Base-by-base conservation (phyloP, 225 moss, liverwort and hornwort genomes). In the Bryum argenteum region DNA sequence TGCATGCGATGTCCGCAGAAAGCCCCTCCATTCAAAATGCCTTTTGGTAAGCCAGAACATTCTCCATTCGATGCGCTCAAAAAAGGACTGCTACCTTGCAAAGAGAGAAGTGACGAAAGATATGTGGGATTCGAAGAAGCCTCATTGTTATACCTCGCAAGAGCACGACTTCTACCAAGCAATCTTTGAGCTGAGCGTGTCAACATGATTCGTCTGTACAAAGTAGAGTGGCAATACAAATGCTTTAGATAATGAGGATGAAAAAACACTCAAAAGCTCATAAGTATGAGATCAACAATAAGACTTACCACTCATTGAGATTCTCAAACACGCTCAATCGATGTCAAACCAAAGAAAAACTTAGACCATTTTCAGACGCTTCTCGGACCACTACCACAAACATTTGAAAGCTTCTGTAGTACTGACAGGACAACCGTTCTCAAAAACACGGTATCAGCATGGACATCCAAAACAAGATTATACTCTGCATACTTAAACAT, bases 201-300 rank as follows among this genome's bases (percentile, higher is more conserved):
- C 72, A 80, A 74, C 86, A 87, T 87, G 72, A 42, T 87, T 70
- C 67, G 54, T 61, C 79, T 82, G 76, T 68, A 22, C 58, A 61
- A 55, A 66, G 18, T 0, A 77, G 67, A 54, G 67, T 54, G 47
- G 60, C 47, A 72, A 58, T 33, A 51, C 54, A 57, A 57, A 20
- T 18, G 60, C n/a, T 41, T 47, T 11, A 28, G 37, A 58, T 13
- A 15, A 64, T 15, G 9, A 10, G 10, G 48, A 65, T 58, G 65
- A 57, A 68, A 59, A 6, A 16, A 20, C 45, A 43, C 10, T 17
- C 58, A 59, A 55, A 48, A 71, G 54, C 26, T 50, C 16, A 65
- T 52, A 17, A 20, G 62, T 51, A 58, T 20, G 14, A 33, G 19
- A 55, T 45, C 67, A 71, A 56, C 21, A 28, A 61, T 17, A 38